Evolutionary conservation across 176 grass and related monocot species (phyloP).

Genomic region (Dactylis glomerata): DNA sequence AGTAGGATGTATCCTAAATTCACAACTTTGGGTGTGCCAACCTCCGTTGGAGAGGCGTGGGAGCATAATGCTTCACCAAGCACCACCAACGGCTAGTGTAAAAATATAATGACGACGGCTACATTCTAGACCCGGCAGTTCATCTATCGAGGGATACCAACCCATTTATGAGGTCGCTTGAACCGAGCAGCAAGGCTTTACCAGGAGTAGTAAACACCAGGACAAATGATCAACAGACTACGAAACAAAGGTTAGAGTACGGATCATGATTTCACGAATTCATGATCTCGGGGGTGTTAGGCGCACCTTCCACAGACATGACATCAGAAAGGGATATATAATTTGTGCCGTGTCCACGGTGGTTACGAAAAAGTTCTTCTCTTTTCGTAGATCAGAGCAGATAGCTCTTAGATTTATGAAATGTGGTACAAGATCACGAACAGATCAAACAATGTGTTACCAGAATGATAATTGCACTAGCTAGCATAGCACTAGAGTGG

Average conservation of each 20-base stretch:
- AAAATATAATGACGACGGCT: no score
- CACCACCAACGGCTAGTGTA: no score
- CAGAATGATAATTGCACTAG: neutral
- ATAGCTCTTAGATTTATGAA: neutral
- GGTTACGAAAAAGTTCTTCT: constrained; percentile 13
- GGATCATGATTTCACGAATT: neutral
- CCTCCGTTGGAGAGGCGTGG: no score
- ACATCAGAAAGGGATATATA: constrained; percentile 24
- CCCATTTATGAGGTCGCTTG: neutral
- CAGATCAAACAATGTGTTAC: neutral
- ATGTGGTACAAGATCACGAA: neutral
- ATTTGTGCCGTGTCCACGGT: constrained; percentile 23
- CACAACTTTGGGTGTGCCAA: no score
- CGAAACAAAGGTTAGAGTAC: neutral
- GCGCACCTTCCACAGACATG: constrained; percentile 43
- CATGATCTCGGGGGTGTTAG: constrained; percentile 27
- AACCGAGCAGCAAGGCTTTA: neutral
- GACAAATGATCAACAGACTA: neutral
- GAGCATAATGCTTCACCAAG: no score
- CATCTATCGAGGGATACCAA: no score
- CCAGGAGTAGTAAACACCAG: neutral
- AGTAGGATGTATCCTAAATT: no score
- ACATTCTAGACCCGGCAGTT: neutral
- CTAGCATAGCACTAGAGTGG: no score
- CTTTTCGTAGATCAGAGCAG: neutral